Evolutionary conservation across 345 rosid genomes (phyloP).

Genomic region (Aquilaria malaccensis): DNA sequence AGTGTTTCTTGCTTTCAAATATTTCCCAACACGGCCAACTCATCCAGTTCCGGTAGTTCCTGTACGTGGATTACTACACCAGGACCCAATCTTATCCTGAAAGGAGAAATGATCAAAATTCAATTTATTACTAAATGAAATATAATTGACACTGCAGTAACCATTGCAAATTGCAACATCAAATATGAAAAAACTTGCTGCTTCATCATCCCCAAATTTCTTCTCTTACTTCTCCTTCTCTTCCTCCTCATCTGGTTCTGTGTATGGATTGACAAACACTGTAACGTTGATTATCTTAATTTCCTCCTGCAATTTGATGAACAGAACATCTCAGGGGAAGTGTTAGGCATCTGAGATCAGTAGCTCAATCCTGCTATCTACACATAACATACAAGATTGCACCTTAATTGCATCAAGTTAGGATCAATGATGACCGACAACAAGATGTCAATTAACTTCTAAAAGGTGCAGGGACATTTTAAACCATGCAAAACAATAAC

Average conservation of each 20-base stretch:
- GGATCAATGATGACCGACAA: too few species aligned
- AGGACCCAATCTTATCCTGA: slow-evolving; percentile 82
- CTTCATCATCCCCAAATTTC: slow-evolving; percentile 50
- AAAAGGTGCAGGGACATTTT: too few species aligned
- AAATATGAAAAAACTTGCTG: slow-evolving; percentile 23
- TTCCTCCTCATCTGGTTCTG: slow-evolving; percentile 74
- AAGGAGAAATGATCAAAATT: slow-evolving; percentile 28
- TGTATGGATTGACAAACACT: slow-evolving; percentile 81
- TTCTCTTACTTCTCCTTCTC: slow-evolving; percentile 58
- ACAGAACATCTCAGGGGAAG: slow-evolving; percentile 5
- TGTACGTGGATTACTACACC: slow-evolving; percentile 89
- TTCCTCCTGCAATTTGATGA: slow-evolving; percentile 56
- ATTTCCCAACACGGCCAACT: slow-evolving; percentile 64
- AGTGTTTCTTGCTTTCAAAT: slow-evolving; percentile 55
- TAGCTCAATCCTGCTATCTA: neutral
- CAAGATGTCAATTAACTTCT: too few species aligned
- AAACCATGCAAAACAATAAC: too few species aligned
- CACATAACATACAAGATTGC: too few species aligned
- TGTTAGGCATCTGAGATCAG: slow-evolving; percentile 1
- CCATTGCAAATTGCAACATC: slow-evolving; percentile 32
- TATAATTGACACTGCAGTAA: neutral
- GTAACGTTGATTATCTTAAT: slow-evolving; percentile 69
- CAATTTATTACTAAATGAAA: neutral
- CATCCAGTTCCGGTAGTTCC: slow-evolving; percentile 56
- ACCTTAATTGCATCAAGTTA: too few species aligned